phyloP scores from a whole-genome alignment of 768 basidiomycete species.

The Lactifluus subvellereus region DNA sequence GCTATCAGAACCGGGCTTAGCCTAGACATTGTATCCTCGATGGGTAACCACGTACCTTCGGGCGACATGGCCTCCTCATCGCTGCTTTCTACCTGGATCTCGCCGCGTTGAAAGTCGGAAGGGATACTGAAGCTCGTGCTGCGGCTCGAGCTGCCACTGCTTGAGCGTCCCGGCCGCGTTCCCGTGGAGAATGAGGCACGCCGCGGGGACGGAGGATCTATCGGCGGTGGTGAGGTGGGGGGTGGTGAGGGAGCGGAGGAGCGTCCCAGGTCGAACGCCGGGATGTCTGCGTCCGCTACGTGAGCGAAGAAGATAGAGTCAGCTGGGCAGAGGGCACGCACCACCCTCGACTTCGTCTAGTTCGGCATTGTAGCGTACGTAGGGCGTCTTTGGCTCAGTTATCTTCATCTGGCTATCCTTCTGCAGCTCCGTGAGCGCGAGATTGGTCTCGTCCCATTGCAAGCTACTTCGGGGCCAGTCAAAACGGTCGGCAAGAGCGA shows the following conservation, averaged over 20 bases:
- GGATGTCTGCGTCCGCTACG: conserved; percentile 57
- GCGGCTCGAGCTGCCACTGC: conserved; percentile 61
- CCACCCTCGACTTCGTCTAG: conserved; percentile 84
- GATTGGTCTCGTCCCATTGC: conserved; percentile 94
- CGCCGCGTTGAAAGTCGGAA: conserved; percentile 41
- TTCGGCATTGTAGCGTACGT: conserved; percentile 84
- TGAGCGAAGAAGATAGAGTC: not conserved
- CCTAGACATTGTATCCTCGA: conserved; percentile 1
- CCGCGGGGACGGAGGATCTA: conserved; percentile 52
- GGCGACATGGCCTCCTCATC: conserved; percentile 76
- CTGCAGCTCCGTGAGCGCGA: conserved; percentile 86
- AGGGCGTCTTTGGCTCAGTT: conserved; percentile 95
- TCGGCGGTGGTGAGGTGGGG: conserved; percentile 12
- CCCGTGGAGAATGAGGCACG: conserved; percentile 68
- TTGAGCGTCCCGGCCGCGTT: conserved; percentile 48
- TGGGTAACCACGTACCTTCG: conserved; percentile 54
- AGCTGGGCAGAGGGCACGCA: conserved; percentile 33
- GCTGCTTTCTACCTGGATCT: conserved; percentile 47
- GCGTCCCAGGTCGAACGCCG: conserved; percentile 57
- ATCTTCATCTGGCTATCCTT: conserved; percentile 99
- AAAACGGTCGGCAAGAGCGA: not conserved
- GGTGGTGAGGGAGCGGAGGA: conserved; percentile 27
- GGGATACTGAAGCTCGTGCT: conserved; percentile 63
- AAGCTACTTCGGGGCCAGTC: conserved; percentile 43
- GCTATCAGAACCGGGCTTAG: conserved; percentile 40